A percentile compares a stretch with the other conserved stretches of the same genome.
Evolutionary conservation across 2,329 filamentous ascomycete species (phyloP).

Genomic region (Nemania serpens): DNA sequence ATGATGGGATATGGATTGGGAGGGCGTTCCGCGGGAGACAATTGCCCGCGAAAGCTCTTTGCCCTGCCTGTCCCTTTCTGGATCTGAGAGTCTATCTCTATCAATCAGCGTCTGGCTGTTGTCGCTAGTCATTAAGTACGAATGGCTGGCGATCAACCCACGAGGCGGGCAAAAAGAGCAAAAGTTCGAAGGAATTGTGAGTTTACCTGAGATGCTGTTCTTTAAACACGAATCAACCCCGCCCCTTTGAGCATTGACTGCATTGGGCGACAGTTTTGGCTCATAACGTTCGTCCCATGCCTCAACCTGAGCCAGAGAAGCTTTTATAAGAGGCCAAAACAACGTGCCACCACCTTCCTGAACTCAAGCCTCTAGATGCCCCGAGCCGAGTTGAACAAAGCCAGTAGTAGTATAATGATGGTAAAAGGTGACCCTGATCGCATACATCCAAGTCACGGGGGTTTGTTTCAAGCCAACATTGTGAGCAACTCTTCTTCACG

Average conservation of each 20-base stretch:
- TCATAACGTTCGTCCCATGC: slow-evolving; percentile 12
- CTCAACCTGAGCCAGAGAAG: slow-evolving; percentile 18
- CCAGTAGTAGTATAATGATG: slow-evolving; percentile 18
- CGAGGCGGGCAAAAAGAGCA: background rate
- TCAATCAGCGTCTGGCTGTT: slow-evolving; percentile 19
- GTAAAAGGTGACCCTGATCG: slow-evolving; percentile 12
- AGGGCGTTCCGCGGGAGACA: slow-evolving; percentile 5
- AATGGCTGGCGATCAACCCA: slow-evolving; percentile 3
- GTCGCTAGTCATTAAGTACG: background rate
- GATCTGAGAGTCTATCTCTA: slow-evolving; percentile 16
- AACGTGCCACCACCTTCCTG: slow-evolving; percentile 15
- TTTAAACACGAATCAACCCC: slow-evolving; percentile 3
- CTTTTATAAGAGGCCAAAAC: slow-evolving; percentile 19
- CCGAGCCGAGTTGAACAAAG: slow-evolving; percentile 19
- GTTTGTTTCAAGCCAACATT: slow-evolving; percentile 15
- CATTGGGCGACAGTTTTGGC: slow-evolving; percentile 8
- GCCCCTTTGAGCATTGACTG: slow-evolving; percentile 12
- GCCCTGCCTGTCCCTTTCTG: background rate
- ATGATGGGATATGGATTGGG: slow-evolving; percentile 5
- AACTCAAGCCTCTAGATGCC: slow-evolving; percentile 7
- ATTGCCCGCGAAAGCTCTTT: slow-evolving; percentile 11
- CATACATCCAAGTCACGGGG: slow-evolving; percentile 18
- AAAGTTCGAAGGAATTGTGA: slow-evolving; percentile 3
- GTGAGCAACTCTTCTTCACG: slow-evolving; percentile 12
- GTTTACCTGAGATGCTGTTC: slow-evolving; percentile 23